Evolutionary conservation across 805 yeast species (phyloP).

Genomic region (Schwanniomyces yamadae): DNA sequence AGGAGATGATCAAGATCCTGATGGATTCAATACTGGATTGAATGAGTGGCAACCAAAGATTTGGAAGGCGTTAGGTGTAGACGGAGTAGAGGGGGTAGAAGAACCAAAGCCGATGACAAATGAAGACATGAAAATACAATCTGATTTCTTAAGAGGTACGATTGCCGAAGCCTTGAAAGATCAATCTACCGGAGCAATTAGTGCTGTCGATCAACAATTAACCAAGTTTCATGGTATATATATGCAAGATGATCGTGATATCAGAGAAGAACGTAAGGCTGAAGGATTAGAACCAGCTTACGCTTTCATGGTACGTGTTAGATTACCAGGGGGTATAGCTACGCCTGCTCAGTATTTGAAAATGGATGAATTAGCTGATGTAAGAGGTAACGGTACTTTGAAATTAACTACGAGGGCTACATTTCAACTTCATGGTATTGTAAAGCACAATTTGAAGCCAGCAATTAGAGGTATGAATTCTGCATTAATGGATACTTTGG

Average conservation of each 20-base stretch:
- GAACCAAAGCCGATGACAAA: constrained; percentile 91
- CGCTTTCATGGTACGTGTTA: constrained; percentile 94
- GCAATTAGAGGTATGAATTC: constrained; percentile 92
- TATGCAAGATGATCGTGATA: constrained; percentile 97
- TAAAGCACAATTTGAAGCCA: constrained; percentile 84
- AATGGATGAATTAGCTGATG: constrained; percentile 77
- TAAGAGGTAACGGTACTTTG: constrained; percentile 87
- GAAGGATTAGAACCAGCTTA: constrained; percentile 94
- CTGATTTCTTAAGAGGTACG: constrained; percentile 88
- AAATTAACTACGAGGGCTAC: constrained; percentile 97
- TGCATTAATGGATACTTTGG: constrained; percentile 87
- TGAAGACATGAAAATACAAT: constrained; percentile 89
- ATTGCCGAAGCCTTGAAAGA: constrained; percentile 84
- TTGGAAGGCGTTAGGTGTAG: constrained; percentile 90
- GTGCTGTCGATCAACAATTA: constrained; percentile 87
- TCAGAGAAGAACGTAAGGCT: constrained; percentile 87
- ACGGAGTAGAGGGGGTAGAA: constrained; percentile 72
- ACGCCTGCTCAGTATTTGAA: constrained; percentile 86
- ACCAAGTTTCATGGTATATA: constrained; percentile 98
- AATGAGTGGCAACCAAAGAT: constrained; percentile 78
- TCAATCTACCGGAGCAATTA: constrained; percentile 83
- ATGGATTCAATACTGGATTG: constrained; percentile 91
- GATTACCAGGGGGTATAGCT: constrained; percentile 91
- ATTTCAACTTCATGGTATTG: constrained; percentile 92
- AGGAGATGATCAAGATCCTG: constrained; percentile 98